A percentile compares a stretch with the other conserved stretches of the same genome.
Evolutionary conservation across 768 basidiomycete genomes (phyloP).

Genomic region (Tephrocybe sp.): DNA sequence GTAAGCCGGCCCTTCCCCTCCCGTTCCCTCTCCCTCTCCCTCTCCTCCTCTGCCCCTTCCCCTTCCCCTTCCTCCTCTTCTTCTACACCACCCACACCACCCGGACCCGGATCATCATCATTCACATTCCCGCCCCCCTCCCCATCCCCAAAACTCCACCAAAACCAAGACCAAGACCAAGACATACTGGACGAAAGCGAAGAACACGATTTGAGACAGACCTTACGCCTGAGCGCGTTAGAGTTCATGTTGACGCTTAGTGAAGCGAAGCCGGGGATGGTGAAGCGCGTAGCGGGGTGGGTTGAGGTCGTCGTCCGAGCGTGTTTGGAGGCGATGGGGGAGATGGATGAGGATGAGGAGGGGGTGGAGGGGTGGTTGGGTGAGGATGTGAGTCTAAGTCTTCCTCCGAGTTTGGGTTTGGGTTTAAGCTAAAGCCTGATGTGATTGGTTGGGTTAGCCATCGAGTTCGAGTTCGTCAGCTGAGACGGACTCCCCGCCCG

Average conservation of each 20-base stretch:
- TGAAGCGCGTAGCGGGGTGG: conserved; percentile 68
- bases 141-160: no score
- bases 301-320: conserved; percentile 66
- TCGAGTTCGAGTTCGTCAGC: conserved; percentile 61
- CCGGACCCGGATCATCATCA: no score
- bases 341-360: conserved; percentile 50
- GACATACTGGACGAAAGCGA: conserved; percentile 36
- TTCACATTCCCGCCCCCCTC: no score
- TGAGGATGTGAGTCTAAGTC: conserved; percentile 60
- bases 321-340: conserved; percentile 81
- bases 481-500: conserved; percentile 61
- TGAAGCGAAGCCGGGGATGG: conserved; percentile 72
- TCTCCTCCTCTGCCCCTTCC: conserved; percentile 25
- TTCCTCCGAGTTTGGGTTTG: not conserved
- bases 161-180: conserved; percentile 26
- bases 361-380: conserved; percentile 59
- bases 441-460: no score
- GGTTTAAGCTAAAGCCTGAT: no score
- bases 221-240: conserved; percentile 67
- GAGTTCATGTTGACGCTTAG: conserved; percentile 84
- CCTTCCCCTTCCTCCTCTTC: conserved; percentile 24
- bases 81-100: no score
- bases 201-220: conserved; percentile 64
- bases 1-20: conserved; percentile 43
- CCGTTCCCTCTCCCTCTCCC: conserved; percentile 14